These are phyloP conservation scores for Cercospora canescens DNA, from an alignment of 2,329 filamentous ascomycete species.

Conservation along the genomic window DNA sequence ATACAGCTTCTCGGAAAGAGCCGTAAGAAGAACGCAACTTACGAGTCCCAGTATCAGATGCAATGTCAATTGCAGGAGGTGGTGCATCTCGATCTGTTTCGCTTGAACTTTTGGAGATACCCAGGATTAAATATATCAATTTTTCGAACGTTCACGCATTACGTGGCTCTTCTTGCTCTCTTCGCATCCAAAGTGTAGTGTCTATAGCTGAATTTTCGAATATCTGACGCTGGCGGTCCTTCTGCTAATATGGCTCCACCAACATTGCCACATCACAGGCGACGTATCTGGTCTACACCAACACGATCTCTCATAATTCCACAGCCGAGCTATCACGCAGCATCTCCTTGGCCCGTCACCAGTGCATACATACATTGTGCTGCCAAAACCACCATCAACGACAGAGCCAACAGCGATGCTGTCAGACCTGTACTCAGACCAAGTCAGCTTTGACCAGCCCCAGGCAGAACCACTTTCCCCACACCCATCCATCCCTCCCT, in stretches of 20 bases:
- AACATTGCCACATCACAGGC: not conserved
- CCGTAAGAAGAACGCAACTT: not conserved
- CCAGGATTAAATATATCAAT: not conserved
- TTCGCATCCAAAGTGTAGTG: not conserved
- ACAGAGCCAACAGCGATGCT: not conserved
- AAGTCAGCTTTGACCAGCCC: slow-evolving; percentile 1
- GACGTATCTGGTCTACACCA: not conserved
- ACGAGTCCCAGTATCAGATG: not conserved
- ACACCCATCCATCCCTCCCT: slow-evolving; percentile 35
- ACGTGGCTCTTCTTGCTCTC: not conserved
- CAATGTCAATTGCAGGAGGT: not conserved
- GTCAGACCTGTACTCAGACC: not conserved
- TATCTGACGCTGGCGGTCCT: too few species aligned
- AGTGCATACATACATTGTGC: not conserved
- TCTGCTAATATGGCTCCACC: not conserved
- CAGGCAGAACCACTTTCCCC: slow-evolving; percentile 17
- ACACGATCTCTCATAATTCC: not conserved
- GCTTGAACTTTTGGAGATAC: not conserved
- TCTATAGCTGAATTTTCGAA: not conserved
- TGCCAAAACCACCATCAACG: not conserved
- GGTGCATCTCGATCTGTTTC: not conserved
- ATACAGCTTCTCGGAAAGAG: not conserved
- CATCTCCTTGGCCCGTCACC: not conserved
- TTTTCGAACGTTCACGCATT: not conserved
- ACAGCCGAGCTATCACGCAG: too few species aligned